Base-by-base conservation (phyloP, 2,329 filamentous ascomycete genomes). In the Fusarium sp. region DNA sequence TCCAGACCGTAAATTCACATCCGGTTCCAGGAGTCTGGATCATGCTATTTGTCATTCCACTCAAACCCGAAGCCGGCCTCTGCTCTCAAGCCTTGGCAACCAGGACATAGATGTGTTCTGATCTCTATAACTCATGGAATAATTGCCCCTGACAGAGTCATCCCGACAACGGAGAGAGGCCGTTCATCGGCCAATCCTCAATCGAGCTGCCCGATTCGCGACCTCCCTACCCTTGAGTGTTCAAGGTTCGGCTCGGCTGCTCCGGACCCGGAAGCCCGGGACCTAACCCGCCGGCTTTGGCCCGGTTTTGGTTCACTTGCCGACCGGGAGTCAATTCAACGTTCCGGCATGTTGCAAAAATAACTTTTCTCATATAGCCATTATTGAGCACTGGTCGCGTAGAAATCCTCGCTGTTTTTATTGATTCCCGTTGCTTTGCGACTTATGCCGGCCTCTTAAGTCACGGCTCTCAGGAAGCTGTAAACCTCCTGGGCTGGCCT, bases 31-130 rank as follows among this genome's bases (percentile, higher is more conserved):
- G 35, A 59, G 58, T 29, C 22, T 16, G 10, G 17, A 62, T 75
- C 66, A 27, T 42, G 36, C 51, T 51, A 76, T 58, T 58, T n/a
- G 46, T 75, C 74, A 75, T 71, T 36, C 73, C 73, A 76, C 69
- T n/a, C 10, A 14, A 42, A 58, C 46, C 67, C 74, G 74, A 71
- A 72, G 66, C 74, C 73, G 74, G 74, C 72, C 64, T 38, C 8
- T 6, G 24, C 11, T 33, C 33, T 63, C 58, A 56, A 6, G 31
- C 49, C 46, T 51, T 51, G 10, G 31, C 38, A 2, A 12, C 3
- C 6, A 40, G 7, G 40, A 12, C 9, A 55, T 57, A 27, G 20
- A 55, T 51, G 22, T 27, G 31, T 24, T 14, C 29, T 11, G 46
- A 35, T 36, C 20, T 24, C 55, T 40, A 36, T 38, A 58, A 69